Conservation (phyloP, 371 early-diverging fungal genomes). For the Apophysomyces trapeziformis region DNA sequence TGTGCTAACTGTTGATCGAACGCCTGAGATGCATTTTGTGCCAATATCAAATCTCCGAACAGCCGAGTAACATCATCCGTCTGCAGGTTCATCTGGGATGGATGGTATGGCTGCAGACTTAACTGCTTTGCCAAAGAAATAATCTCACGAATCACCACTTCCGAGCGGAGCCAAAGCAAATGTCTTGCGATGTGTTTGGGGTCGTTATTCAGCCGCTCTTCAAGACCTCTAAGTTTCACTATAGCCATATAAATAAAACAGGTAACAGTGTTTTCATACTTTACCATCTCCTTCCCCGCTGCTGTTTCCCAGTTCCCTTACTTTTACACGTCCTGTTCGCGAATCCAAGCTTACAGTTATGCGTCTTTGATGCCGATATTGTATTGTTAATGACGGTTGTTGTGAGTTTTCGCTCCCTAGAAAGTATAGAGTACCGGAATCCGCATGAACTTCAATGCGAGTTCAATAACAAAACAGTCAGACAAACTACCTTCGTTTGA, state of each 20-base stretch:
- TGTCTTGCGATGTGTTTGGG: slow-evolving; percentile 45
- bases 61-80: slow-evolving; percentile 46
- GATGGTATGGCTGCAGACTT: slow-evolving; percentile 46
- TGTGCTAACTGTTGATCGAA: slow-evolving; percentile 6
- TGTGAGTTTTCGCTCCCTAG: neutral
- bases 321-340: slow-evolving; percentile 59
- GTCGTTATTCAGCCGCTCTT: slow-evolving; percentile 46
- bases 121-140: slow-evolving; percentile 54
- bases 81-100: slow-evolving; percentile 48
- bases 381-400: slow-evolving; percentile 45
- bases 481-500: too few species aligned
- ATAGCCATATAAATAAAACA: slow-evolving; percentile 1
- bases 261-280: neutral
- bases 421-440: neutral
- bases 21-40: slow-evolving; percentile 5
- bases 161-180: slow-evolving; percentile 51
- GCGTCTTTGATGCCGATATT: slow-evolving; percentile 58
- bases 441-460: neutral
- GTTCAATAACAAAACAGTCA: too few species aligned
- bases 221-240: slow-evolving; percentile 46
- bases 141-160: slow-evolving; percentile 54
- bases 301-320: slow-evolving; percentile 53
- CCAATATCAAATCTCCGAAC: slow-evolving; percentile 37
- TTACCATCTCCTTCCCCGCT: slow-evolving; percentile 61
- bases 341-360: slow-evolving; percentile 58